Evolutionary conservation across 805 yeast species (phyloP), one percentile per base, ranked within the genome.

Genomic region (Starmerella davenportii): DNA sequence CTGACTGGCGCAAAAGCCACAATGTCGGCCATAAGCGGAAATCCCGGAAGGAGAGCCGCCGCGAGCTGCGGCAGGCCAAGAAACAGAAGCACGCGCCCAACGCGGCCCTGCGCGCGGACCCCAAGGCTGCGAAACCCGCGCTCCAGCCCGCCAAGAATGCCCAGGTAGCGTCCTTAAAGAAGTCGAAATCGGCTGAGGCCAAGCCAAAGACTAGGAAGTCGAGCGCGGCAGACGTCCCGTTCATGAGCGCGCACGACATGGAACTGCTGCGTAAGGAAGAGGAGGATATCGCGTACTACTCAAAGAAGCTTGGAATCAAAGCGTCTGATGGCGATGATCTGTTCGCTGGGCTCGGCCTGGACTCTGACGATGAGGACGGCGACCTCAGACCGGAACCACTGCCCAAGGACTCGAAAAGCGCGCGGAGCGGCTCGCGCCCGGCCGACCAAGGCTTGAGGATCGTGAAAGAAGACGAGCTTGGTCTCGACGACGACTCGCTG

Each of bases 261-360:
- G 70, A 68, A 4, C 57, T 66, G 25, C 51, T 69, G 47, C 59
- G 61, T 35, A 65, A 68, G 44, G 92, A 79, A 47, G 92, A 80
- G 42, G 75, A 71, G 40, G 93, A 85, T 38, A 74, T 79, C 59
- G 72, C 68, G 32, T 81, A 76, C 52, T 85, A 82, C 55, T 85
- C 95, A 3, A 77, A 76, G 45, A 76, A 79, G 50, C 62, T 85
- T 8, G 92, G 92, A 1, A 55, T 79, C 44, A 52, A 43, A 16
- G 35, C 52, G 3, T 74, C 67, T 30, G 82, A 73, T 56, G 69
- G 76, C 35, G 93, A 79, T 34, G 92, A 84, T n/a, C 54, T 84
- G 18, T 60, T 84, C 4, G 93, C 80, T 38, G 93, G 85, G 1
- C 57, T 40, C 4, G 34, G 15, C 14, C 4, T 17, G 25, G 30